Evolutionary conservation across 768 basidiomycete species (phyloP).

Genomic region (Tylopilus vinaceipallidus): DNA sequence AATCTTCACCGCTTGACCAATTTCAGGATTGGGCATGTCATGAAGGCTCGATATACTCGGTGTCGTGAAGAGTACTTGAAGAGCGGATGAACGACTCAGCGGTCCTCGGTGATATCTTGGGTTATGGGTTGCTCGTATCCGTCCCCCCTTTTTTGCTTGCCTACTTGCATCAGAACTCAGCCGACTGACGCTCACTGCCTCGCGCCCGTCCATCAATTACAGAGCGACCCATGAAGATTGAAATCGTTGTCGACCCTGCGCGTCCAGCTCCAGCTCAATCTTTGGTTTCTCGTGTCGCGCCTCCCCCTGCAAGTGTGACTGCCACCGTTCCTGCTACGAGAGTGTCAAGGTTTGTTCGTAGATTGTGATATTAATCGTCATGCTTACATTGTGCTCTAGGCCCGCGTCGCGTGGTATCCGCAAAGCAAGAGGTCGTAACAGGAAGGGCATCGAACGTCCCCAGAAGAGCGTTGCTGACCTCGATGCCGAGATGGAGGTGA

Average conservation of each 20-base stretch:
- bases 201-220: constrained; percentile 36
- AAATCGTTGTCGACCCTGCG: constrained; percentile 90
- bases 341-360: constrained; percentile 36
- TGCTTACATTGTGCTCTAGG: constrained; percentile 21
- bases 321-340: constrained; percentile 20
- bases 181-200: constrained; percentile 36
- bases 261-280: constrained; percentile 58
- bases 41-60: constrained; percentile 23
- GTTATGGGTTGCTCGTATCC: constrained; percentile 37
- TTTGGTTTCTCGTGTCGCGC: constrained; percentile 83
- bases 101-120: constrained; percentile 25
- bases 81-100: constrained; percentile 25
- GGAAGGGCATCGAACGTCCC: constrained; percentile 56
- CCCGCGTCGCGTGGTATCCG: constrained; percentile 43
- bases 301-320: constrained; percentile 44
- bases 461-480: constrained; percentile 85
- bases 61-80: constrained; percentile 22
- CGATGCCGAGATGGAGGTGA: constrained; percentile 97
- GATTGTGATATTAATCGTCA: background rate
- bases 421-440: constrained; percentile 42
- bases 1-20: constrained; percentile 34
- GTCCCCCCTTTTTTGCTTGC: constrained; percentile 43
- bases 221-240: constrained; percentile 99
- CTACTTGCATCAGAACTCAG: constrained; percentile 34
- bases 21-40: constrained; percentile 32